These are phyloP conservation scores for Claviceps digitariae DNA, from an alignment of 2,329 filamentous ascomycete genomes.

Conservation along the genomic window DNA sequence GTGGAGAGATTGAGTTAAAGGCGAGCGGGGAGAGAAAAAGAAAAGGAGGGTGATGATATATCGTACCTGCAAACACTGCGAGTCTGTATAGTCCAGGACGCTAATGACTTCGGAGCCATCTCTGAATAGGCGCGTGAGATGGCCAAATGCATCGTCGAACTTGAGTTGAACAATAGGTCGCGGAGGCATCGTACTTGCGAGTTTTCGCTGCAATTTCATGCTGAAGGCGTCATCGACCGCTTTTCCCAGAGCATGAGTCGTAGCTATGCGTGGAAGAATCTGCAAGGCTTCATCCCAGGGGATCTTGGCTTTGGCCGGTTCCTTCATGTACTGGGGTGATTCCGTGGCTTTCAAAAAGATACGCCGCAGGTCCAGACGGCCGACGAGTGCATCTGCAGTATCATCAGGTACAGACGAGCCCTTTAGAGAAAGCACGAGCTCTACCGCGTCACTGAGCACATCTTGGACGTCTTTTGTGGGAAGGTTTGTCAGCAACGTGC, in stretches of 20 bases:
- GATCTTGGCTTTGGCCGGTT: conserved; percentile 32
- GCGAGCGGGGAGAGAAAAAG: conserved; percentile 1
- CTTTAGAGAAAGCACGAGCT: conserved; percentile 31
- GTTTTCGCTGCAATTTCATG: conserved; percentile 73
- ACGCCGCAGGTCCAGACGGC: conserved; percentile 53
- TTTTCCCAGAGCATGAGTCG: conserved; percentile 47
- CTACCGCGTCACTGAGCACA: conserved; percentile 40
- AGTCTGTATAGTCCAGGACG: conserved; percentile 53
- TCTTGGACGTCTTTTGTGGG: conserved; percentile 40
- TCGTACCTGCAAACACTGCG: conserved; percentile 55
- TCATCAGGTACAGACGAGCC: conserved; percentile 24
- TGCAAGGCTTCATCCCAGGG: conserved; percentile 38
- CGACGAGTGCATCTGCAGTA: conserved; percentile 41
- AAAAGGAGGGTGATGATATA: no score
- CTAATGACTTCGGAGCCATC: conserved; percentile 58
- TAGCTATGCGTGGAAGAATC: conserved; percentile 41
- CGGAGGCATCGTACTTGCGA: conserved; percentile 89
- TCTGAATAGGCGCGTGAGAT: conserved; percentile 56
- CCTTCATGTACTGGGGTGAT: conserved; percentile 29
- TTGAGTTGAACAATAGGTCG: conserved; percentile 71
- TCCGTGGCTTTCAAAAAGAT: conserved; percentile 44
- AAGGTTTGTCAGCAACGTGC: conserved; percentile 57
- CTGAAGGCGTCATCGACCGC: conserved; percentile 71
- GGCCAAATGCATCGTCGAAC: conserved; percentile 56
- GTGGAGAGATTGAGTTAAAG: neutral